These are phyloP conservation scores for Citrus maxima DNA, from an alignment of 345 rosid genomes.

Conservation along the genomic window DNA sequence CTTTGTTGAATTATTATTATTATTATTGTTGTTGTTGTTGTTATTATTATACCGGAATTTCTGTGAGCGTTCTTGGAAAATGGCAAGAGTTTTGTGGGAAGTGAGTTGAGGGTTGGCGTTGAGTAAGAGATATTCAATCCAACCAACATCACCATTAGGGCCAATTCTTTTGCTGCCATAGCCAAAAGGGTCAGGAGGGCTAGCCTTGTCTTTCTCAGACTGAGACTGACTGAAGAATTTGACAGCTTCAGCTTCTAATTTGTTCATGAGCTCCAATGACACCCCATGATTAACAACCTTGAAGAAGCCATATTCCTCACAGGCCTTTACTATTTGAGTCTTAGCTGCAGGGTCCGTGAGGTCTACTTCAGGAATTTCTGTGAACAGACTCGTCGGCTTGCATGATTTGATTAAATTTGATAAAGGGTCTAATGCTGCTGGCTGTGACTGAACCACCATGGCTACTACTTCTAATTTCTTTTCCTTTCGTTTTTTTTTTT, in stretches of 20 bases:
- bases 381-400: constrained; percentile 38
- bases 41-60: constrained; percentile 28
- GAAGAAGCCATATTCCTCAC: constrained; percentile 54
- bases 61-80: constrained; percentile 20
- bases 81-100: constrained; percentile 7
- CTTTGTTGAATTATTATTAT: background rate
- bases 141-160: constrained; percentile 50
- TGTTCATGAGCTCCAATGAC: constrained; percentile 31
- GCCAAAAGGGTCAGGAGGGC: constrained; percentile 43
- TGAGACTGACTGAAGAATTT: constrained; percentile 35
- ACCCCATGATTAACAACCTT: constrained; percentile 48
- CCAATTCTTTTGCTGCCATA: constrained; percentile 54
- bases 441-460: constrained; percentile 75
- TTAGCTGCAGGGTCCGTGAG: constrained; percentile 58
- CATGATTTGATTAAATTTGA: constrained; percentile 54
- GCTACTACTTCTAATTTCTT: background rate
- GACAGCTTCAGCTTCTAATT: constrained; percentile 34
- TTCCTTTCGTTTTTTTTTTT: too few relatives aligned
- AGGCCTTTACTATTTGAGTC: constrained; percentile 49
- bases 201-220: constrained; percentile 34
- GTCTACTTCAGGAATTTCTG: constrained; percentile 60
- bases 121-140: constrained; percentile 51
- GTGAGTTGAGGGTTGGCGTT: constrained; percentile 22
- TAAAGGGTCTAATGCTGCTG: constrained; percentile 43
- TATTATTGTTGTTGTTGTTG: too few relatives aligned